A percentile compares a stretch with the other conserved stretches of the same genome.
phyloP scores from a whole-genome alignment of 2,329 filamentous ascomycete species.

The Ophiostoma himal-ulmi region DNA sequence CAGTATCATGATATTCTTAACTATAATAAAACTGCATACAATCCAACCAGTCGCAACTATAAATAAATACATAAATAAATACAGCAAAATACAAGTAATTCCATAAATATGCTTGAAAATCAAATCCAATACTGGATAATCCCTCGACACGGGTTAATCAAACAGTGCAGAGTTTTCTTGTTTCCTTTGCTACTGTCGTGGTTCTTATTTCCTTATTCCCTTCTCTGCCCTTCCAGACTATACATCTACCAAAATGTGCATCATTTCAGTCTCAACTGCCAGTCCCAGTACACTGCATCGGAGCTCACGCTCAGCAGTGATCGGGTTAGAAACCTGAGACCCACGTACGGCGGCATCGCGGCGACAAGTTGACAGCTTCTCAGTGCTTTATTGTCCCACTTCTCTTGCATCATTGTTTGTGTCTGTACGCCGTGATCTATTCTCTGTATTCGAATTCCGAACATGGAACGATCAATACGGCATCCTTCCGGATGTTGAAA shows the following conservation, averaged over 20 bases:
- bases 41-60: too few species aligned
- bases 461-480: neutral
- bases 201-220: neutral
- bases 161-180: neutral
- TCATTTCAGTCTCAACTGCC: neutral
- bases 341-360: neutral
- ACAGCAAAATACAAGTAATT: neutral
- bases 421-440: neutral
- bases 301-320: neutral
- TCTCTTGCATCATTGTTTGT: neutral
- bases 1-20: neutral
- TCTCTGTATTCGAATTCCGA: too few species aligned
- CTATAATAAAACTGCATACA: too few species aligned
- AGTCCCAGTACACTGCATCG: neutral
- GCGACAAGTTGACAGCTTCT: neutral
- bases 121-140: neutral
- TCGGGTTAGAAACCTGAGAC: neutral
- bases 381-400: neutral
- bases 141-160: neutral
- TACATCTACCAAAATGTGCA: constrained; percentile 8
- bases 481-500: neutral
- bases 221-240: neutral
- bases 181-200: neutral
- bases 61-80: too few species aligned
- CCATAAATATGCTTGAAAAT: neutral